These are phyloP conservation scores for Globisporangium paroecandrum DNA, from an alignment of 352 stramenopile species.

Conservation along the genomic window DNA sequence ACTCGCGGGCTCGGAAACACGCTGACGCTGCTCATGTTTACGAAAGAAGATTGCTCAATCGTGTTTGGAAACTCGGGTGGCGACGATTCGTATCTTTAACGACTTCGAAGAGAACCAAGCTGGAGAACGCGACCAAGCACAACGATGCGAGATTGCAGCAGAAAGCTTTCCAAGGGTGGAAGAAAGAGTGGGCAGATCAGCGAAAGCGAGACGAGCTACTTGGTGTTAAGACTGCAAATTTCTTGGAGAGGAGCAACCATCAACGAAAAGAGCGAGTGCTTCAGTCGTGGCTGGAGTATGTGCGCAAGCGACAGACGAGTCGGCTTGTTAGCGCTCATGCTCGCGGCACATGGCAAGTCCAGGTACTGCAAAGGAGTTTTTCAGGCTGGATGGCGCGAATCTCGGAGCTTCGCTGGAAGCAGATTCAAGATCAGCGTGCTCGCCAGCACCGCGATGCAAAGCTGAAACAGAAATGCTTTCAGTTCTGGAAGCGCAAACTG, in stretches of 20 bases:
- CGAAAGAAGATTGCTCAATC: not conserved
- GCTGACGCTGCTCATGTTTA: not conserved
- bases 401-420: constrained; percentile 3
- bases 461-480: constrained; percentile 12
- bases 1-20: not conserved
- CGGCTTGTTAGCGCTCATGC: constrained; percentile 15
- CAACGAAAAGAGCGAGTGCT: constrained; percentile 3
- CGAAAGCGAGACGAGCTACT: constrained; percentile 3
- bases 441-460: not conserved
- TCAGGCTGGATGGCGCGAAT: constrained; percentile 1
- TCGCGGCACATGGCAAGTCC: constrained; percentile 12
- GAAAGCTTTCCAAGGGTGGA: constrained; percentile 4
- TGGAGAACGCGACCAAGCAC: not conserved
- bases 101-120: not conserved
- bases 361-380: constrained; percentile 4
- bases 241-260: not conserved
- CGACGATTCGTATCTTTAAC: not conserved
- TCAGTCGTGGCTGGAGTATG: constrained; percentile 12
- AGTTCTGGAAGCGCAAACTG: constrained; percentile 12
- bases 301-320: not conserved
- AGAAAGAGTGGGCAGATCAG: not conserved
- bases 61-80: constrained; percentile 9
- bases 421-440: constrained; percentile 15
- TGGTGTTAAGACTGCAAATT: not conserved
- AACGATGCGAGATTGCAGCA: not conserved